Evolutionary conservation across 2,329 filamentous ascomycete genomes (phyloP).

Genomic region (Diaporthe caulivora): DNA sequence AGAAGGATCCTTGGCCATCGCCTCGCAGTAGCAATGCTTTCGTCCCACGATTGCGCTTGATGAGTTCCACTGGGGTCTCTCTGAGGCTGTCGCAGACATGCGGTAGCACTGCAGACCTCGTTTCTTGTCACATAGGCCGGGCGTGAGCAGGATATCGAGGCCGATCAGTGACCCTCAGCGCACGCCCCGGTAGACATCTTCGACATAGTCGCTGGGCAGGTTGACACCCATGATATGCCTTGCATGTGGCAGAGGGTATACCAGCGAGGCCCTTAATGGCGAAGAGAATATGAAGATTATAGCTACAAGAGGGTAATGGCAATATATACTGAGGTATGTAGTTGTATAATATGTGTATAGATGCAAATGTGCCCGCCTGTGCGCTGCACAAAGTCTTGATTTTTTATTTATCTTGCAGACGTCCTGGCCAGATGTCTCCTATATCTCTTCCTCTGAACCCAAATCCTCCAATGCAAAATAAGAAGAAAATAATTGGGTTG

Average conservation of each 20-base stretch:
- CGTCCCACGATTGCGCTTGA: neutral
- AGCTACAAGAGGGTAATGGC: constrained; percentile 22
- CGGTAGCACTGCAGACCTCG: neutral
- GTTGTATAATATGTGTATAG: constrained; percentile 13
- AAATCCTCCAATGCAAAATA: constrained; percentile 14
- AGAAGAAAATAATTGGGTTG: neutral
- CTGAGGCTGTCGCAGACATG: neutral
- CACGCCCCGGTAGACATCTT: neutral
- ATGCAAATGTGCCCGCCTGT: constrained; percentile 19
- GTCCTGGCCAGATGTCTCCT: neutral
- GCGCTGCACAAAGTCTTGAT: constrained; percentile 1
- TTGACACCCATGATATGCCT: neutral
- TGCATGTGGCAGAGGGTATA: neutral
- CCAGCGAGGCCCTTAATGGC: constrained; percentile 8
- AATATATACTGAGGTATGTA: constrained; percentile 25
- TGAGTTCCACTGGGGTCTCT: neutral
- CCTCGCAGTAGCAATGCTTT: neutral
- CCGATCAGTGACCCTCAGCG: neutral
- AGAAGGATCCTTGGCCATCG: neutral
- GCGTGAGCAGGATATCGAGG: neutral
- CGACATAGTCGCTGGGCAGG: neutral
- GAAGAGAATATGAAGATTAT: constrained; percentile 28
- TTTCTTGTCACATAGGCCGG: neutral
- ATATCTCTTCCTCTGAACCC: neutral
- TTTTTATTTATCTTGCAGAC: constrained; percentile 8